Base-by-base conservation (phyloP, 2,329 filamentous ascomycete genomes). In the Sodiomyces alkalinus region DNA sequence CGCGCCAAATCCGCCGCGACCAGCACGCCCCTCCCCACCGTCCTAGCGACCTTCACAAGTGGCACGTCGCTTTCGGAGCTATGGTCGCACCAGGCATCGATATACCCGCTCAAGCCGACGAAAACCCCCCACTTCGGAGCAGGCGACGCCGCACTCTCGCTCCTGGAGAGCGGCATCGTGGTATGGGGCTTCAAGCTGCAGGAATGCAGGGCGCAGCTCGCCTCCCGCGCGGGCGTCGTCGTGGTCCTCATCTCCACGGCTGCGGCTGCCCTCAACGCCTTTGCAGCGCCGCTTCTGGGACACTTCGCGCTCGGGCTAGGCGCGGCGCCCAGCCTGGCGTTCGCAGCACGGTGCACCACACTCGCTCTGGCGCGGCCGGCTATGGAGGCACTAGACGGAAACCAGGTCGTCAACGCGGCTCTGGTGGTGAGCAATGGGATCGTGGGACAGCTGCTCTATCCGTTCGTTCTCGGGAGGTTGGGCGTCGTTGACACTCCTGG, bases 111-210 rank as follows among this genome's bases (percentile, higher is more conserved):
- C 9, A 17, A 21, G 3, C 30, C 37, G 0, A 14, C 27, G 3
- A 42, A 45, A 17, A 29, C 29, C 5, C 29, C 29, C 2, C 53
- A 50, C 46, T 30, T 58, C 28, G 60, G 60, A 3, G 62, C 62
- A 0, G 63, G 63, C 7, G 62, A 67, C 33, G 42, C 56, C 4
- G 62, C 63, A 0, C 48, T 58, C 2, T 58, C 60, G 0, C 41
- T 67, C 3, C 58, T 68, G 3, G 59, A 66, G 39, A 54, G 58
- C 4, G 63, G 62, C 8, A 62, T 68, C 15, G 50, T 66, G 3
- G 49, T 56, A 4, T 68, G 63, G 63, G 63, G 63, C 0, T 56
- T 68, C 36, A 68, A 67, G 43, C 48, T 68, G 4, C 64, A 58
- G 37, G 60, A 64, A 35, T 64, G 59, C 42, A 58, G 61, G 4